These are phyloP conservation scores for Monascus purpureus DNA, from an alignment of 495 filamentous ascomycete genomes.

Conservation along the genomic window DNA sequence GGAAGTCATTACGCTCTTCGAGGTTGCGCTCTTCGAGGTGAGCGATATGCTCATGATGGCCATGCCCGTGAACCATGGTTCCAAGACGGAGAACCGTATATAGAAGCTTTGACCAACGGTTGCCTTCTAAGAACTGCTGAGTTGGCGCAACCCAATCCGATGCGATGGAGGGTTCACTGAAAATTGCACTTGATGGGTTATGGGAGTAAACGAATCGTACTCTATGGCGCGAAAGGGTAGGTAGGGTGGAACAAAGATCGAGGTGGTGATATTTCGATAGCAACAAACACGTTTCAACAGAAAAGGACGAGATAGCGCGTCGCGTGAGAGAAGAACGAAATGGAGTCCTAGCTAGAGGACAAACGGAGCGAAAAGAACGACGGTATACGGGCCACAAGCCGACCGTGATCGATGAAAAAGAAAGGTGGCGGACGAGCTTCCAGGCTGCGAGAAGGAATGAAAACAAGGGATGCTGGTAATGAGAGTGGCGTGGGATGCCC, in stretches of 20 bases:
- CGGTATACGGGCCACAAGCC: neutral
- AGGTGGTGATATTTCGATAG: too few relatives aligned
- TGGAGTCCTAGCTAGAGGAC: neutral
- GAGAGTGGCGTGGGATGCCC: neutral
- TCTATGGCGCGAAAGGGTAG: too few relatives aligned
- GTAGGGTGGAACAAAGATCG: too few relatives aligned
- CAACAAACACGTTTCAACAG: slow-evolving; percentile 4
- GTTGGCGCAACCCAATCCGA: too few relatives aligned
- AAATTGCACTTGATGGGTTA: too few relatives aligned
- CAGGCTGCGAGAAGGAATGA: slow-evolving; percentile 1
- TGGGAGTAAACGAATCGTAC: too few relatives aligned
- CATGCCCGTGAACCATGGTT: slow-evolving; percentile 17
- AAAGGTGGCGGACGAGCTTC: neutral
- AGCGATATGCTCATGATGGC: slow-evolving; percentile 11
- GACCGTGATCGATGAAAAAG: neutral
- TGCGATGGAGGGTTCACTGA: too few relatives aligned
- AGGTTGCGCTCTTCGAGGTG: slow-evolving; percentile 5
- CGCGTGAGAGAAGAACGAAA: too few relatives aligned
- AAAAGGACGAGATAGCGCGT: slow-evolving; percentile 6
- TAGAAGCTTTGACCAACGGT: slow-evolving; percentile 1
- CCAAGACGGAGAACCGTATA: neutral
- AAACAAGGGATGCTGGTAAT: neutral
- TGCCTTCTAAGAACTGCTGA: too few relatives aligned
- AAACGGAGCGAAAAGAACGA: neutral
- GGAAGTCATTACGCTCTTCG: neutral